phyloP scores from a whole-genome alignment of 129 eudicot genomes.

The Calendula officinalis region DNA sequence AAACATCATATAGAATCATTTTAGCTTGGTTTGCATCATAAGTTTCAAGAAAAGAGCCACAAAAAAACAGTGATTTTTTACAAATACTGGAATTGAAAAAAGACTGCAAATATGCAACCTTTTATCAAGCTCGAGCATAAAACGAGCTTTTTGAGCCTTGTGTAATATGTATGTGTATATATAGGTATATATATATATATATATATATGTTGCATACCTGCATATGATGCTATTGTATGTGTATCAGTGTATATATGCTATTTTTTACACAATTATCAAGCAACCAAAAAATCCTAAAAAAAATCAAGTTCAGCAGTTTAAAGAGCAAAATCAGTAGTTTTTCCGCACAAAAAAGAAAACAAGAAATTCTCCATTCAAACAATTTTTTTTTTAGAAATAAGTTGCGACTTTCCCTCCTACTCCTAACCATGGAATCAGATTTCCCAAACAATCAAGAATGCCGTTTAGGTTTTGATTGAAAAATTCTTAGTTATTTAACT shows the following conservation, averaged over 20 bases:
- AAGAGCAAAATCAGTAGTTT: conserved; percentile 7
- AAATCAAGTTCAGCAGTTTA: background rate
- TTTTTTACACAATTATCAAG: too few species aligned
- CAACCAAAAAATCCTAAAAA: background rate
- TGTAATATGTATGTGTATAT: too few species aligned
- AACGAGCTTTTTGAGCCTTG: too few species aligned
- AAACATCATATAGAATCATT: background rate
- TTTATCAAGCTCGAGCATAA: too few species aligned
- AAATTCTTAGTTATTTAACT: background rate
- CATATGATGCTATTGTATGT: too few species aligned
- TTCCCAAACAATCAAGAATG: background rate
- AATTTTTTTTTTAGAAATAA: background rate
- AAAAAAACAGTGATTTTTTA: background rate
- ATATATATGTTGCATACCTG: too few species aligned
- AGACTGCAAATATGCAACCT: too few species aligned
- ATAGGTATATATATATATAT: too few species aligned
- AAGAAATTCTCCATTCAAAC: background rate
- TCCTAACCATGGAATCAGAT: background rate
- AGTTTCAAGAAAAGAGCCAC: background rate
- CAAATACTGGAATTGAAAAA: background rate
- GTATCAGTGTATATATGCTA: too few species aligned
- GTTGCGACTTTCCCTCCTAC: background rate
- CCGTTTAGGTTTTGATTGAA: background rate
- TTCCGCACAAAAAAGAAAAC: background rate
- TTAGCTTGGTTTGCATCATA: conserved; percentile 7